Conservation (phyloP, 805 yeast species). For the Pichia rugopelliculosa region DNA sequence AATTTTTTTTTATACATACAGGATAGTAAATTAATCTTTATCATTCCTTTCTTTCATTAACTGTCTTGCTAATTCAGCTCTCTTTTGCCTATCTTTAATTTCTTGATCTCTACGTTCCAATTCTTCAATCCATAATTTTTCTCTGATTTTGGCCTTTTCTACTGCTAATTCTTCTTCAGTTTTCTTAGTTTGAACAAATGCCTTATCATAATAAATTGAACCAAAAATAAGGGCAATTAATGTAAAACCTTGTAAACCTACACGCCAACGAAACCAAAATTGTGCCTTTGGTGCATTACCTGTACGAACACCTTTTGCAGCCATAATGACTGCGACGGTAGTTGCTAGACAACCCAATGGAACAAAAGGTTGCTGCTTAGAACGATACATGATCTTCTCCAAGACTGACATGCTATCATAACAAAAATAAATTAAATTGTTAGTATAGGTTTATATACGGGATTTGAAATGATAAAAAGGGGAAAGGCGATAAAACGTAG, state of each 20-base stretch:
- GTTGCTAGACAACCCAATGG: slow-evolving; percentile 79
- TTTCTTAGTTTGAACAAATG: slow-evolving; percentile 33
- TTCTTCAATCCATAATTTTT: slow-evolving; percentile 81
- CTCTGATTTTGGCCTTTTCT: slow-evolving; percentile 80
- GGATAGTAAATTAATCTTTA: background rate
- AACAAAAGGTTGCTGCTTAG: slow-evolving; percentile 83
- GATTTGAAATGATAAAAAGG: background rate
- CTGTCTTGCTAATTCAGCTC: slow-evolving; percentile 57
- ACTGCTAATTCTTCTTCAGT: slow-evolving; percentile 57
- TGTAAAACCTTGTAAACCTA: slow-evolving; percentile 78
- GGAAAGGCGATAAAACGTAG: background rate
- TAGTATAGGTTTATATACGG: background rate
- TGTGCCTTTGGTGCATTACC: slow-evolving; percentile 77
- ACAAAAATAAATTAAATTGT: background rate
- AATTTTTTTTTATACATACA: background rate
- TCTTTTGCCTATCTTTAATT: slow-evolving; percentile 55
- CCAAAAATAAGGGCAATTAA: slow-evolving; percentile 78
- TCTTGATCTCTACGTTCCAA: slow-evolving; percentile 79
- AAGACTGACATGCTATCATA: slow-evolving; percentile 36
- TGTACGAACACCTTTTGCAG: slow-evolving; percentile 64
- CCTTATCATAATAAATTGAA: slow-evolving; percentile 57
- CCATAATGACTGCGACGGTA: slow-evolving; percentile 70
- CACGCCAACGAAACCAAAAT: slow-evolving; percentile 84
- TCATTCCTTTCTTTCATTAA: slow-evolving; percentile 1
- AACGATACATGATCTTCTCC: slow-evolving; percentile 51